Evolutionary conservation across 345 rosid species (phyloP).

Genomic region (Eucalyptus grandis): DNA sequence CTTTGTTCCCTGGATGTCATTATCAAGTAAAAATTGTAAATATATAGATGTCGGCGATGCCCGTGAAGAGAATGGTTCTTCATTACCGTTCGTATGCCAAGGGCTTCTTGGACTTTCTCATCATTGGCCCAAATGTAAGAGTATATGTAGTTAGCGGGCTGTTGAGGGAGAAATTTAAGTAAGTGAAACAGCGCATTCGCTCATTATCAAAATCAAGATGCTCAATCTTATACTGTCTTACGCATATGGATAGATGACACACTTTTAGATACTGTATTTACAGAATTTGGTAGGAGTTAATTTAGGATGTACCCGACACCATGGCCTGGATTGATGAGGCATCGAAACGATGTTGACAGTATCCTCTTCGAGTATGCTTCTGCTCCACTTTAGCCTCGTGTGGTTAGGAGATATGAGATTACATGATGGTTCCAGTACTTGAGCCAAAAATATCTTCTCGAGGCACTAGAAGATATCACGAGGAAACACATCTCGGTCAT

Average conservation of each 20-base stretch:
- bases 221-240: neutral
- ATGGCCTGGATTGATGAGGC: neutral
- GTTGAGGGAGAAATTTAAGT: neutral
- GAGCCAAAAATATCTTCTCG: neutral
- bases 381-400: neutral
- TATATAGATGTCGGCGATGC: neutral
- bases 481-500: neutral
- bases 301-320: neutral
- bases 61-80: neutral
- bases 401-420: neutral
- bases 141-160: neutral
- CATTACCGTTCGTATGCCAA: constrained; percentile 14
- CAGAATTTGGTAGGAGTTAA: neutral
- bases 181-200: neutral
- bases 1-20: neutral
- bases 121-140: constrained; percentile 19
- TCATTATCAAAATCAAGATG: neutral
- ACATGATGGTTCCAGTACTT: constrained; percentile 4
- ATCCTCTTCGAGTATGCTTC: neutral
- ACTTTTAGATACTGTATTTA: neutral
- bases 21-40: neutral
- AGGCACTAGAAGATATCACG: neutral
- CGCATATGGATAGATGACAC: neutral
- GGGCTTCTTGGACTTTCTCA: constrained; percentile 9
- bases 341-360: neutral